Percentiles rank a stretch among this genome's conserved stretches.
phyloP scores from a whole-genome alignment of 176 grass and related monocot species.

The bread wheat (Triticum aestivum) region IWGSC_CS_RefSeq_v2.1 NC_057799.1:625324396-625324895 shows the following conservation, averaged over 20 bases:
- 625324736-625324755: neutral
- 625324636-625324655: too few relatives aligned
- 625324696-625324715: neutral
- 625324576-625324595: too few relatives aligned
- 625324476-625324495: conserved; percentile 67
- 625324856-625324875: too few relatives aligned
- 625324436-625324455: conserved; percentile 88
- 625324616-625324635: too few relatives aligned
- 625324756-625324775: neutral
- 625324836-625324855: too few relatives aligned
- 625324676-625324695: neutral
- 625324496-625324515: neutral
- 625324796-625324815: neutral
- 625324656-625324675: too few relatives aligned
- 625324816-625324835: too few relatives aligned
- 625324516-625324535: too few relatives aligned
- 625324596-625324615: too few relatives aligned
- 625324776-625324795: neutral
- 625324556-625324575: too few relatives aligned
- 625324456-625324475: conserved; percentile 85
- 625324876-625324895: too few relatives aligned
- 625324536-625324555: too few relatives aligned
- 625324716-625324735: neutral
- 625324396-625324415: conserved; percentile 24
- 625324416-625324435: conserved; percentile 86